Evolutionary conservation across 257 asterid genomes (phyloP), one percentile per base, ranked within the genome.

Genomic region (Nicotiana sylvestris): DNA sequence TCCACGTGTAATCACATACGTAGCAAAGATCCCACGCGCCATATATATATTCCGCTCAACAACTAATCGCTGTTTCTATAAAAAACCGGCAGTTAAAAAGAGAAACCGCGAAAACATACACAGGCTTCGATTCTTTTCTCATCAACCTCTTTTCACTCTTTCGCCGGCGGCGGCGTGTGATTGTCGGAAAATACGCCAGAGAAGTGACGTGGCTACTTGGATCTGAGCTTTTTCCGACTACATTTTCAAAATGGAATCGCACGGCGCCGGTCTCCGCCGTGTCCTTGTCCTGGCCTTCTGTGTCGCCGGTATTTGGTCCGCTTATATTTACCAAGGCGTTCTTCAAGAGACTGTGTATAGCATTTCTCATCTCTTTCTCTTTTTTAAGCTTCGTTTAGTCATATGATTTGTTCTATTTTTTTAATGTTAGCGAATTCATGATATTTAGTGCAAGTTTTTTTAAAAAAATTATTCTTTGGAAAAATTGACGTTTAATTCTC

Each of bases 231-330:
- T 81, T 78, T 78, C 88, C 84, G 85, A 86, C 79, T 58, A 46
- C 1, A 74, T 16, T 46, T 55, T 68, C 30, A 27, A 67, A 70
- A 94, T 94, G 99, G 98, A 93, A 91, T 88, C 90, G 72, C 92
- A 90, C 85, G 87, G 88, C 78, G 77, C 91, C 88, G 97, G 98
- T 29, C 86, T 94, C 91, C 89, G 90, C 86, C 99, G 99, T 82
- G 91, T 94, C 8, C 83, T 94, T 70, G 87, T 96, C 80, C 89
- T 96, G 46, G 86, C 94, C 12, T 90, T 93, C 43, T 96, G 98
- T 79, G 98, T 96, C 76, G 91, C 93, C 81, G 98, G 99, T 62
- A 96, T 96, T 88, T 94, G 99, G 99, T 81, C 98, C 55, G 99
- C 98, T 37, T 96, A 94, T 83, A 96, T 96, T 49, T 96, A 92